Conservation (phyloP, 2,329 filamentous ascomycete genomes). For the Fusarium continuum region DNA sequence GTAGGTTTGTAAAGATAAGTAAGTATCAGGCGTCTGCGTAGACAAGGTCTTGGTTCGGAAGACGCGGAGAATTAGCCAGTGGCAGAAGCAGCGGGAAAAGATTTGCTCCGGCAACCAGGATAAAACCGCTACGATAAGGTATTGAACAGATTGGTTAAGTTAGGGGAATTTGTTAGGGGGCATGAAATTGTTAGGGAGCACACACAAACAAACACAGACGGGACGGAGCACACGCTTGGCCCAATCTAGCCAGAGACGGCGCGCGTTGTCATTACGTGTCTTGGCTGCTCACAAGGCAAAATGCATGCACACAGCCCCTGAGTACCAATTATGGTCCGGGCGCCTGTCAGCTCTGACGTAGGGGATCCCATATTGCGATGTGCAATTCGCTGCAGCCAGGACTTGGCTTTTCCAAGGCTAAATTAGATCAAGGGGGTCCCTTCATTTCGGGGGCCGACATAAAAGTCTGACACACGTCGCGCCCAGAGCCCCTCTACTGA, state of each 20-base stretch:
- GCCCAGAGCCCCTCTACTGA: not conserved
- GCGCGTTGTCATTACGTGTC: conserved; percentile 9
- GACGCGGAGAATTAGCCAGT: conserved; percentile 18
- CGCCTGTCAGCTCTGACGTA: conserved; percentile 19
- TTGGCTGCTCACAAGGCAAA: not conserved
- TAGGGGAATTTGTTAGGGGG: not conserved
- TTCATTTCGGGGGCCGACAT: conserved; percentile 8
- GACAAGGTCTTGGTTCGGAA: conserved; percentile 10
- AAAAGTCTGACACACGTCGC: no score
- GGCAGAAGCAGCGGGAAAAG: conserved; percentile 1
- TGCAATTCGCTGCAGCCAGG: not conserved
- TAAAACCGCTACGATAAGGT: no score
- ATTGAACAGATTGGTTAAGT: no score
- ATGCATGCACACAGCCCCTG: conserved; percentile 3
- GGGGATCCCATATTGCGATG: not conserved
- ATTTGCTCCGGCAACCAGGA: conserved; percentile 6
- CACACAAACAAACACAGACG: no score
- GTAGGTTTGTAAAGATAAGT: not conserved
- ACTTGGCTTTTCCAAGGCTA: not conserved
- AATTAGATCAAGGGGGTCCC: conserved; percentile 6
- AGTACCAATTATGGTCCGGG: not conserved
- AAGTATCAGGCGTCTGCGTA: no score
- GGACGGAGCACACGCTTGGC: not conserved
- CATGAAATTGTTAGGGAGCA: not conserved
- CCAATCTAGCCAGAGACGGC: not conserved